These are phyloP conservation scores for Saturnispora kantuleensis DNA, from an alignment of 805 yeast species.

Conservation along the genomic window DNA sequence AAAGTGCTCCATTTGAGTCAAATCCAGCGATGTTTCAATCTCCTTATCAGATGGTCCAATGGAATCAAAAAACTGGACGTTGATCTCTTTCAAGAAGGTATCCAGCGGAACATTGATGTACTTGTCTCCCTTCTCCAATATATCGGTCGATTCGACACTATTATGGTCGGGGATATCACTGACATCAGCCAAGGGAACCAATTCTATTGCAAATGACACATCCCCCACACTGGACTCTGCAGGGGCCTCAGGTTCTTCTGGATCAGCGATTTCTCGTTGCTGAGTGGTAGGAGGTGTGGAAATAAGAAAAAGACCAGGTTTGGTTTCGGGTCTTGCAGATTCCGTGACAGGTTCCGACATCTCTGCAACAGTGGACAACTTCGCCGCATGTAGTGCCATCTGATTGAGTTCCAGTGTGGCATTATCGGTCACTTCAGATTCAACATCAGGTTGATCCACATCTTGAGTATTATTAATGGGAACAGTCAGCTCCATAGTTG, in stretches of 20 bases:
- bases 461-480: neutral
- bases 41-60: conserved; percentile 25
- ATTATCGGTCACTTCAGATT: too few relatives aligned
- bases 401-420: too few relatives aligned
- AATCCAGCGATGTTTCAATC: conserved; percentile 6
- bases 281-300: neutral
- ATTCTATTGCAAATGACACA: conserved; percentile 19
- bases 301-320: neutral
- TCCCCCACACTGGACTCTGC: conserved; percentile 9
- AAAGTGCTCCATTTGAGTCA: neutral
- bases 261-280: neutral
- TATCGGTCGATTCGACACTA: conserved; percentile 17
- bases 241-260: neutral
- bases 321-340: neutral
- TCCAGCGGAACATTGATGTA: conserved; percentile 22
- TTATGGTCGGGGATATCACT: conserved; percentile 16
- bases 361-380: conserved; percentile 8
- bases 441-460: neutral
- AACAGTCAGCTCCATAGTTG: conserved; percentile 3
- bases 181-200: conserved; percentile 25
- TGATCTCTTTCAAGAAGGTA: conserved; percentile 21
- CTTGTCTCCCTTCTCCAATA: conserved; percentile 18
- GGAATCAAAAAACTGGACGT: conserved; percentile 24
- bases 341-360: conserved; percentile 8
- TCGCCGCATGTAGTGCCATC: neutral